Evolutionary conservation across 225 moss, liverwort and hornwort species (phyloP), one percentile per base, ranked within the genome.

Genomic region (Marchantia paleacea): DNA sequence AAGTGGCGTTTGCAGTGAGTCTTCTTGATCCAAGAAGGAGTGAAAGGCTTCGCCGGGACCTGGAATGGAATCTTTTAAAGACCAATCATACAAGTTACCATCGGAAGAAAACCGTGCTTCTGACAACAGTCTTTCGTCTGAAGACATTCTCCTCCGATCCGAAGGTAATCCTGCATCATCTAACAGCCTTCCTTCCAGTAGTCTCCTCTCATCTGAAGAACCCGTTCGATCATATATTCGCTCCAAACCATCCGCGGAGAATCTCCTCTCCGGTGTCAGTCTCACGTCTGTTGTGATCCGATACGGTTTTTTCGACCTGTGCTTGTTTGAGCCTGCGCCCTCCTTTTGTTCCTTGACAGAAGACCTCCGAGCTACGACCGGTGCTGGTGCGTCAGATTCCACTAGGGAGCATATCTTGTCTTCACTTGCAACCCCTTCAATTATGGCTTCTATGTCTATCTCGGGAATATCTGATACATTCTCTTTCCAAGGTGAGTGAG

Each of bases 401-500:
- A 83, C 54, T 7, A 71, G 25, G 67, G 85, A 88, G 60, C 76
- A 81, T 47, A 79, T 67, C 15, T 31, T 73, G 76, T 88, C 81
- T 29, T 85, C 85, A 68, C 80, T 85, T 4, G 85, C 79, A 52
- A 79, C 79, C 31, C 83, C 85, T n/a, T 83, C 83, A 31, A 85
- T 88, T 55, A 77, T 81, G 47, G 82, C 85, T 57, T 83, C 83
- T 69, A 83, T 85, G 7, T 83, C 83, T 30, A 58, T 75, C 52
- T 85, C 81, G 19, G 82, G 48, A 82, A 73, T 64, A 52, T 81
- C 82, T 18, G 75, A 79, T 67, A 53, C 68, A 55, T 63, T 65
- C n/a, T 78, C 81, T 15, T 66, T 86, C 68, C 69, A 83, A 67
- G 92, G 93, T 78, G 90, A 91, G 64, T 85, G 80, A 55, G 94